phyloP scores from a whole-genome alignment of 352 stramenopile genomes.

The Thalassiosira livingstoniorum region DNA sequence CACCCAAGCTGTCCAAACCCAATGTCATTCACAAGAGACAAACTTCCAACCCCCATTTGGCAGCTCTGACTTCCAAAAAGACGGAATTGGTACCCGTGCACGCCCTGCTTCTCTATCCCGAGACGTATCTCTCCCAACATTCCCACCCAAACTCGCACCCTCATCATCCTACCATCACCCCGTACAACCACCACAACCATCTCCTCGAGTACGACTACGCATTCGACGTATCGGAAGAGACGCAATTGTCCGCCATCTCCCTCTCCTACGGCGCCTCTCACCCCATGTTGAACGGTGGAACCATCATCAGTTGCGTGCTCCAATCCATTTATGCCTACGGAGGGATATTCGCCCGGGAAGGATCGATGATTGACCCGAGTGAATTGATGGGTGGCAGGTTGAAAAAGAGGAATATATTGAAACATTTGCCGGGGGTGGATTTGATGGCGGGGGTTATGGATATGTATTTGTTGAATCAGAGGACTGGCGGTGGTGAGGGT shows the following conservation, averaged over 20 bases:
- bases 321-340: constrained; percentile 84
- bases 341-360: constrained; percentile 74
- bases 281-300: constrained; percentile 84
- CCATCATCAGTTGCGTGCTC: constrained; percentile 81
- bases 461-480: constrained; percentile 77
- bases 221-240: constrained; percentile 80
- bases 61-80: constrained; percentile 12
- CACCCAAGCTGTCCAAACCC: no score
- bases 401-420: constrained; percentile 81
- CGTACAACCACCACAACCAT: constrained; percentile 58
- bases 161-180: no score
- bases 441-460: constrained; percentile 82
- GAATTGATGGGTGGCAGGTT: no score
- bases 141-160: no score
- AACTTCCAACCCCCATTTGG: constrained; percentile 40
- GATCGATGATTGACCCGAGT: constrained; percentile 73
- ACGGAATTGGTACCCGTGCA: constrained; percentile 68
- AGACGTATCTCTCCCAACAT: no score
- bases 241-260: constrained; percentile 79
- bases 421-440: constrained; percentile 82
- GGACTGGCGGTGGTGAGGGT: constrained; percentile 83
- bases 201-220: constrained; percentile 84
- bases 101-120: constrained; percentile 77
- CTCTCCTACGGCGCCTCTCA: constrained; percentile 81
- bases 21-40: constrained; percentile 37